These are phyloP conservation scores for Leptodermis oblonga DNA, from an alignment of 257 asterid species.

Conservation along the genomic window DNA sequence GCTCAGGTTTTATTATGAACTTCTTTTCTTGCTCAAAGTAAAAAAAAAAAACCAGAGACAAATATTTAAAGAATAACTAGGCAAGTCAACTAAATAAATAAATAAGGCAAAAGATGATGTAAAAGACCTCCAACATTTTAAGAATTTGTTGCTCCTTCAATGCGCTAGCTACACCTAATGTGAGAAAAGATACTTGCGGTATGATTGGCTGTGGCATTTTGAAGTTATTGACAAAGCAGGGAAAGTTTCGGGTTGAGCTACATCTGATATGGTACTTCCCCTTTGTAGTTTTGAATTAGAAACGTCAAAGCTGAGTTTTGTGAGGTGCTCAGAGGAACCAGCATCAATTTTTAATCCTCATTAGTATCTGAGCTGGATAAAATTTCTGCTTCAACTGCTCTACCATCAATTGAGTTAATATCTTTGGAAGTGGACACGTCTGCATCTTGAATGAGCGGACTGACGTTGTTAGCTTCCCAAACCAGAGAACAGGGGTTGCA, in stretches of 20 bases:
- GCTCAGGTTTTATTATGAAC: constrained; percentile 73
- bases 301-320: constrained; percentile 34
- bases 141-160: constrained; percentile 82
- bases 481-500: constrained; percentile 31
- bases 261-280: constrained; percentile 27
- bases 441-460: constrained; percentile 34
- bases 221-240: constrained; percentile 36
- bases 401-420: constrained; percentile 18
- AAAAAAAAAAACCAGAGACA: not conserved
- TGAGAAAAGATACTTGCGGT: constrained; percentile 50
- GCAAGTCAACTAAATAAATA: constrained; percentile 13
- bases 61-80: constrained; percentile 14
- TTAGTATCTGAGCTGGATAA: constrained; percentile 30
- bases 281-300: constrained; percentile 32
- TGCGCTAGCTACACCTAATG: constrained; percentile 42
- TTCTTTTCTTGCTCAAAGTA: constrained; percentile 72
- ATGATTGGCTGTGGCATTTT: constrained; percentile 51
- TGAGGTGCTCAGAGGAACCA: constrained; percentile 30
- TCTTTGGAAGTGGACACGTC: constrained; percentile 39
- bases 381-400: constrained; percentile 33
- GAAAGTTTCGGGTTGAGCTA: constrained; percentile 27
- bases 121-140: constrained; percentile 74
- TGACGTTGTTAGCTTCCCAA: constrained; percentile 26
- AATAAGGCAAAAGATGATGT: constrained; percentile 19
- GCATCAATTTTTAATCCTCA: constrained; percentile 30